phyloP scores from a whole-genome alignment of 2,329 filamentous ascomycete genomes.

The Colletotrichum paranaense region DNA sequence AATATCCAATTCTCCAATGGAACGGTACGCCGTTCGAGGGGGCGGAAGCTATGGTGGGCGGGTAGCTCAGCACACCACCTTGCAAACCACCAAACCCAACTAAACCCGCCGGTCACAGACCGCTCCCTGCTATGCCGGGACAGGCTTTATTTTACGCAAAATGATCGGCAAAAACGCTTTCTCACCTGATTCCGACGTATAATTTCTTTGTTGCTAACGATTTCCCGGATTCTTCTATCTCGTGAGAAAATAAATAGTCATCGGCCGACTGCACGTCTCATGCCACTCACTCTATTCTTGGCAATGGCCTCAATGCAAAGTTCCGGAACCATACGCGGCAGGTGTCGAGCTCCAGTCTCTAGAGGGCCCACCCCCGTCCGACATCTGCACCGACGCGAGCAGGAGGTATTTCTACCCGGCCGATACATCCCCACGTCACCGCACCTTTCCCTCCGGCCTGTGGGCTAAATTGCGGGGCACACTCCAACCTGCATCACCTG shows the following conservation, averaged over 20 bases:
- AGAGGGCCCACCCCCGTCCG: neutral
- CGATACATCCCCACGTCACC: conserved; percentile 28
- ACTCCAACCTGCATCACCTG: conserved; percentile 30
- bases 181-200: neutral
- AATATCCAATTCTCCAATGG: conserved; percentile 29
- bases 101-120: conserved; percentile 7
- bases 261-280: conserved; percentile 20
- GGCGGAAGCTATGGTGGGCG: conserved; percentile 18
- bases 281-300: conserved; percentile 27
- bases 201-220: neutral
- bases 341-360: neutral
- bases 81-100: neutral
- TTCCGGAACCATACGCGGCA: conserved; percentile 3
- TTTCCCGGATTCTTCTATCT: neutral
- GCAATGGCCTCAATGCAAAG: conserved; percentile 1
- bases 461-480: conserved; percentile 31
- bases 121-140: neutral
- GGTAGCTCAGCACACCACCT: conserved; percentile 23
- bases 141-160: neutral
- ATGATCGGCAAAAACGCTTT: neutral
- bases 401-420: conserved; percentile 23
- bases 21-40: conserved; percentile 14
- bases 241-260: conserved; percentile 8
- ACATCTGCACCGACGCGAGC: conserved; percentile 1
- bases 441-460: conserved; percentile 32